A percentile compares a stretch with the other conserved stretches of the same genome.
These are phyloP conservation scores for Kuraishia piskuri DNA, from an alignment of 805 yeast genomes.

Conservation along the genomic window DNA sequence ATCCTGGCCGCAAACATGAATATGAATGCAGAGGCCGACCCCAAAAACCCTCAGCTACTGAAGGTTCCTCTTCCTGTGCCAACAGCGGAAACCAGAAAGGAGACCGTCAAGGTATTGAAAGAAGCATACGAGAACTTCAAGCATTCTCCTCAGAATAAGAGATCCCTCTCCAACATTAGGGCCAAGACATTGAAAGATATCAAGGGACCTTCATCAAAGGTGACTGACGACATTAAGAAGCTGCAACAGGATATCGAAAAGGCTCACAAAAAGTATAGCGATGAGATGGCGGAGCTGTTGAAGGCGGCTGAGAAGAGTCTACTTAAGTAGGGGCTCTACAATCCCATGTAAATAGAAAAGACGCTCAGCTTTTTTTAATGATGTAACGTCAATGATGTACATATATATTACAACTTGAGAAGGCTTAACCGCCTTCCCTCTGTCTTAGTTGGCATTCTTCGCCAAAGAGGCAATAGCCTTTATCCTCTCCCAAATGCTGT, in stretches of 20 bases:
- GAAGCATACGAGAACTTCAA: constrained; percentile 56
- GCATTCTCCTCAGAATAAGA: constrained; percentile 33
- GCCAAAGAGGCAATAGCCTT: constrained; percentile 48
- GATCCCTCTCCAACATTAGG: constrained; percentile 50
- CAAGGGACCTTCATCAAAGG: constrained; percentile 26
- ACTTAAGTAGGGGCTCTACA: constrained; percentile 9
- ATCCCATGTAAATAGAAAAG: not conserved
- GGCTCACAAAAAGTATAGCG: constrained; percentile 57
- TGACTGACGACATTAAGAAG: constrained; percentile 39
- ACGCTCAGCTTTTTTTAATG: not conserved
- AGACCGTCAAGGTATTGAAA: constrained; percentile 52
- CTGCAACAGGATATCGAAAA: constrained; percentile 57
- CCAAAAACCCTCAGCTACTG: constrained; percentile 63
- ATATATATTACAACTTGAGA: not conserved
- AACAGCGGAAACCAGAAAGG: constrained; percentile 57
- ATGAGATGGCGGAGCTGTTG: constrained; percentile 45
- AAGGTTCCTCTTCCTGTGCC: constrained; percentile 70
- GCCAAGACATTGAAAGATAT: constrained; percentile 47
- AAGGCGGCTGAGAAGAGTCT: constrained; percentile 41
- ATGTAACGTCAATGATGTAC: not conserved
- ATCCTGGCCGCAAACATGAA: constrained; percentile 60
- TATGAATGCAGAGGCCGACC: constrained; percentile 73
- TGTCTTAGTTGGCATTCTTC: constrained; percentile 25
- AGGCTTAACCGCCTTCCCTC: not conserved
- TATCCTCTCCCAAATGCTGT: constrained; percentile 59